phyloP scores from a whole-genome alignment of 2,329 filamentous ascomycete genomes.

The Penicillium rolfsii region DNA sequence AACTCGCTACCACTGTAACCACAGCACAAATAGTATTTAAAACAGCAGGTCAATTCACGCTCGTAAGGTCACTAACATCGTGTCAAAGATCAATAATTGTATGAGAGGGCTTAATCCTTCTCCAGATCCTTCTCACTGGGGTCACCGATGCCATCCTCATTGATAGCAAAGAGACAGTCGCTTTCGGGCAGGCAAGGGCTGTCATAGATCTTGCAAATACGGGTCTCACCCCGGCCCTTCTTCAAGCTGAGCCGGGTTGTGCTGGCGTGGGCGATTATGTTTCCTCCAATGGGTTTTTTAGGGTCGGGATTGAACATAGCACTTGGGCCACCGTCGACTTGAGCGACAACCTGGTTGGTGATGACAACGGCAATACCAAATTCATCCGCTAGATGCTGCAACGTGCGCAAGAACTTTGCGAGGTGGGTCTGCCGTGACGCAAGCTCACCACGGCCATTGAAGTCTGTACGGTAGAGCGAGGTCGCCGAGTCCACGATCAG shows the following conservation, averaged over 20 bases:
- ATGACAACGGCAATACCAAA: conserved; percentile 99
- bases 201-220: conserved; percentile 99
- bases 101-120: conserved; percentile 61
- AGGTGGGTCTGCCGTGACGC: conserved; percentile 76
- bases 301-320: conserved; percentile 99
- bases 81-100: conserved; percentile 24
- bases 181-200: conserved; percentile 96
- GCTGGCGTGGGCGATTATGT: conserved; percentile 97
- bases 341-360: conserved; percentile 97
- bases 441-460: conserved; percentile 92
- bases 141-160: conserved; percentile 94
- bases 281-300: conserved; percentile 98
- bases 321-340: conserved; percentile 93
- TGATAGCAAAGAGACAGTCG: conserved; percentile 95
- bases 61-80: conserved; percentile 32
- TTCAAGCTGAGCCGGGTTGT: conserved; percentile 93
- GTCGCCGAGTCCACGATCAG: conserved; percentile 96
- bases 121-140: conserved; percentile 94
- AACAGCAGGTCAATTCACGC: conserved; percentile 11
- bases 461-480: conserved; percentile 92
- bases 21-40: conserved; percentile 6
- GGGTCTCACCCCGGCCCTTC: conserved; percentile 91
- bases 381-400: conserved; percentile 62
- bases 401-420: conserved; percentile 54
- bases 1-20: conserved; percentile 1